These are phyloP conservation scores for Parathielavia appendiculata DNA, from an alignment of 495 filamentous ascomycete species.

Conservation along the genomic window DNA sequence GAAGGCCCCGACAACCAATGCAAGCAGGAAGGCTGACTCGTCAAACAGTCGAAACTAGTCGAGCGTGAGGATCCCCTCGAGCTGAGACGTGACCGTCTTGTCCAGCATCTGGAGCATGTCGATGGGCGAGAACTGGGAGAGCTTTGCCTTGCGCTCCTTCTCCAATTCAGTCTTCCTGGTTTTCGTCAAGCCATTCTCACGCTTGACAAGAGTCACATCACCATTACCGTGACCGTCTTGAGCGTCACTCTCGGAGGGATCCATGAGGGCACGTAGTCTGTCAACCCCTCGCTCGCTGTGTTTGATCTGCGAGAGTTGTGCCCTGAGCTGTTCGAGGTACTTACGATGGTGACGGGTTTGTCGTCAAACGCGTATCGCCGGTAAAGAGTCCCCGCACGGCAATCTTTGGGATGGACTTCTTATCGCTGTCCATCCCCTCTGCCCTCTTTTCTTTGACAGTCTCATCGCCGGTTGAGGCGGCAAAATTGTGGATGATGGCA, in stretches of 20 bases:
- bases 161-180: background rate
- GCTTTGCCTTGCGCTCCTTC: background rate
- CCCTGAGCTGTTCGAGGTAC: conserved; percentile 13
- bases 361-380: conserved; percentile 14
- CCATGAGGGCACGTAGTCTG: background rate
- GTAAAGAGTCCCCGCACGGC: conserved; percentile 9
- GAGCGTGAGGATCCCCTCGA: conserved; percentile 25
- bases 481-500: conserved; percentile 16
- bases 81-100: conserved; percentile 20
- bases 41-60: conserved; percentile 24
- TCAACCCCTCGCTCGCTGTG: background rate
- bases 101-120: conserved; percentile 25
- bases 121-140: conserved; percentile 19
- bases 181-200: background rate
- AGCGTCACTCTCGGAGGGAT: background rate
- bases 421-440: too few relatives aligned
- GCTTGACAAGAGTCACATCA: background rate
- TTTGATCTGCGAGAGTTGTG: conserved; percentile 3
- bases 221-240: background rate
- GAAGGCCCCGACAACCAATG: background rate
- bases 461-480: background rate
- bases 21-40: conserved; percentile 14
- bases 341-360: background rate
- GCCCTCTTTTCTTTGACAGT: background rate
- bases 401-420: background rate